Base-by-base conservation (phyloP, 73 alveolate species). In the Blepharisma stoltei region DNA sequence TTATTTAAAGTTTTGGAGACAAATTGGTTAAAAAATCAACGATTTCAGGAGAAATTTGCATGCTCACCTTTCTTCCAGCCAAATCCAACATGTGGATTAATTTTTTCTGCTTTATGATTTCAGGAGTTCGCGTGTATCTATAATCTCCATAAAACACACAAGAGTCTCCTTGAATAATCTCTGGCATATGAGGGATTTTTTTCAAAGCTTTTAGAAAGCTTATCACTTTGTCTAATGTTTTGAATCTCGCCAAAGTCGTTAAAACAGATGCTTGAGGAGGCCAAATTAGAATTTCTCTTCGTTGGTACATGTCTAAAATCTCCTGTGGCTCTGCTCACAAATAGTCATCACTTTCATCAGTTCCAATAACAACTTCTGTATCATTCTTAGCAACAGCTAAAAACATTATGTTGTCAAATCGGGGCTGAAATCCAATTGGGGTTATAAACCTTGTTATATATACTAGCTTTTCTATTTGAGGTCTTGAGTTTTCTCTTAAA, bases 381-480 rank as follows among this genome's bases (percentile, higher is more conserved):
- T 60, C 73, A 14, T 60, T n/a, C 66, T 52, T 20, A 14, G 3
- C 66, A 9, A 60, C 5, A 9, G 48, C 14, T 14, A 60, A 14
- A 60, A 60, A 60, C 18, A 60, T 14, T 20, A 38, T 60, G 11
- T n/a, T 25, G 46, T 60, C 73, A 25, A 60, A 60, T 5, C 73
- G 38, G 2, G 14, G 14, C 5, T 11, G 38, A 8, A 14, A n/a
- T 8, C 18, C 14, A 14, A 14, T 20, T 1, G 73, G 73, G 73
- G 73, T 38, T 8, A 60, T 60, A 25, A 60, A 14, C 14, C 73
- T n/a, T 14, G 73, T 25, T 18, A 60, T 14, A 5, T 60, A 60
- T 14, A 14, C 18, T 9, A 60, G 73, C 47, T 60, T 60, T 60
- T 60, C 73, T 18, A 60, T 25, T 25, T 8, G 23, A 14, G 73